Evolutionary conservation across 371 early-diverging fungal species (phyloP).

Genomic region (Synchytrium microbalum): DNA sequence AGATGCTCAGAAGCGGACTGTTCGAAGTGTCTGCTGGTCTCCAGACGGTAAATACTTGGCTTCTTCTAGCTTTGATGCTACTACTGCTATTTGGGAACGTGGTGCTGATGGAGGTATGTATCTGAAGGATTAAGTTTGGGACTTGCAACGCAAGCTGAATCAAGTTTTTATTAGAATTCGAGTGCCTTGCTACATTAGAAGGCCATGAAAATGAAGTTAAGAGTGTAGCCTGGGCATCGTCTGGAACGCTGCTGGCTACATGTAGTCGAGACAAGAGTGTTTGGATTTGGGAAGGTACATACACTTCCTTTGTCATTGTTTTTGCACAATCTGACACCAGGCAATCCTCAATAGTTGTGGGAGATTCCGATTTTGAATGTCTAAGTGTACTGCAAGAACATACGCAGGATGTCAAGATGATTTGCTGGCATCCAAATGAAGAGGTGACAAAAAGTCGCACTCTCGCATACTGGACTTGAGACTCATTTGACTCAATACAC

Average conservation of each 20-base stretch:
- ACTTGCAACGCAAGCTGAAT: too few species aligned
- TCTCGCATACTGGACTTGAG: neutral
- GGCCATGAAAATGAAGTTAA: constrained; percentile 98
- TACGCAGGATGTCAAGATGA: constrained; percentile 92
- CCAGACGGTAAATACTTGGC: constrained; percentile 71
- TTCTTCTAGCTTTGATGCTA: constrained; percentile 88
- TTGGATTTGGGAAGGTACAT: constrained; percentile 92
- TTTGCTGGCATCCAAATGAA: constrained; percentile 80
- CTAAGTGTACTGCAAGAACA: constrained; percentile 92
- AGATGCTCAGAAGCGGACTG: constrained; percentile 78
- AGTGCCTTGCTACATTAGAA: constrained; percentile 89
- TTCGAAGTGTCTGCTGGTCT: constrained; percentile 82
- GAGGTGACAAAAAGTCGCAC: constrained; percentile 40
- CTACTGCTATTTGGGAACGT: constrained; percentile 85
- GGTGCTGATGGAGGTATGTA: constrained; percentile 34
- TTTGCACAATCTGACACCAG: neutral
- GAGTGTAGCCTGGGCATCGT: constrained; percentile 76
- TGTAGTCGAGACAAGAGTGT: constrained; percentile 93
- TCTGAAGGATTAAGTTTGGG: neutral
- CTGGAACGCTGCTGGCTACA: constrained; percentile 79
- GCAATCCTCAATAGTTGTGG: constrained; percentile 24
- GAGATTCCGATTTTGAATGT: constrained; percentile 88
- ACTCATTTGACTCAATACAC: neutral
- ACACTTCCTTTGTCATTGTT: constrained; percentile 1
- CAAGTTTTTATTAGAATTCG: constrained; percentile 48